Conservation (phyloP, 2,329 filamentous ascomycete species). For the Hypoxylon rubiginosum region DNA sequence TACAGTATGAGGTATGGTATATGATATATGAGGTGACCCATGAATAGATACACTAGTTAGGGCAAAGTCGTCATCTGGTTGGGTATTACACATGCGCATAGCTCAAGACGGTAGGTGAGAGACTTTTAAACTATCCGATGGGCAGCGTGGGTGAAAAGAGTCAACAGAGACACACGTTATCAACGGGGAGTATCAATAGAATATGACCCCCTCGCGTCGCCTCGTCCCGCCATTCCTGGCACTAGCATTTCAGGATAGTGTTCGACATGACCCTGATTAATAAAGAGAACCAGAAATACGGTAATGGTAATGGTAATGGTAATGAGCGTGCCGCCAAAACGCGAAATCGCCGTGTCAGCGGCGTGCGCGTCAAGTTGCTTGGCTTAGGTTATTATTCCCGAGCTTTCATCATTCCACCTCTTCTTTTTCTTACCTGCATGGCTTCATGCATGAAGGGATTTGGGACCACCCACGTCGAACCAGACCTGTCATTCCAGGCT, state of each 20-base stretch:
- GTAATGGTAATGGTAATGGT: constrained; percentile 5
- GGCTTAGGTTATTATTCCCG: constrained; percentile 30
- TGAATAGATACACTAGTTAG: background rate
- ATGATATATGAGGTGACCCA: constrained; percentile 3
- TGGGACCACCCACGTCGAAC: constrained; percentile 31
- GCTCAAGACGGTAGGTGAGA: constrained; percentile 32
- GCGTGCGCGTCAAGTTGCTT: constrained; percentile 36
- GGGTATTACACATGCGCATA: constrained; percentile 18
- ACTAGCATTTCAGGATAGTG: background rate
- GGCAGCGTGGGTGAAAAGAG: constrained; percentile 20
- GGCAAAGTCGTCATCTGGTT: background rate
- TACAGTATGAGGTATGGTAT: constrained; percentile 12
- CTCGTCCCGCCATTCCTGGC: background rate
- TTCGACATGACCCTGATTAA: constrained; percentile 19
- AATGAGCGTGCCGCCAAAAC: constrained; percentile 23
- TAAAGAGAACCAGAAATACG: constrained; percentile 14
- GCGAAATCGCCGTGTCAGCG: constrained; percentile 36
- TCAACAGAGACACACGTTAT: constrained; percentile 9
- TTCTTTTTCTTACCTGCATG: constrained; percentile 41
- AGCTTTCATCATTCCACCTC: constrained; percentile 25
- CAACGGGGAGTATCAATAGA: background rate
- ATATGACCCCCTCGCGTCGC: background rate
- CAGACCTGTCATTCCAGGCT: constrained; percentile 8
- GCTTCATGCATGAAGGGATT: constrained; percentile 38
- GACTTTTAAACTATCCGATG: constrained; percentile 18